Evolutionary conservation across 306 rosid species (phyloP).

Genomic region (Albizia julibrissin): DNA sequence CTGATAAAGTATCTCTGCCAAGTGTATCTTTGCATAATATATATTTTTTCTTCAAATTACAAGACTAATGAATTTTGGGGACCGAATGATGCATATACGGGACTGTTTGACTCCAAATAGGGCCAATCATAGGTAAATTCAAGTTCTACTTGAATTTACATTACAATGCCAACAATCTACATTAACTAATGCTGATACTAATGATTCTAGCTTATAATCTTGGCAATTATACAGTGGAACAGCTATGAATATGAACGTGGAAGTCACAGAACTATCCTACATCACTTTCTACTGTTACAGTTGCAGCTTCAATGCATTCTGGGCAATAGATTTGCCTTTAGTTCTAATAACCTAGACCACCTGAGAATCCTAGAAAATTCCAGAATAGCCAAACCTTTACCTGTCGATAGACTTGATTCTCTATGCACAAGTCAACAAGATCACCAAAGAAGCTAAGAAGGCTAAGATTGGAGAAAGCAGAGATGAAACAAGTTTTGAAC

Average conservation of each 20-base stretch:
- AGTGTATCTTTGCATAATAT: not conserved
- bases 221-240: not conserved
- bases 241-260: not conserved
- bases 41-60: not conserved
- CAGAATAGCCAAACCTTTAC: not conserved
- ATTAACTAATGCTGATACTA: not conserved
- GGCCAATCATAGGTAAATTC: not conserved
- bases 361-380: not conserved
- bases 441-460: conserved; percentile 40
- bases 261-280: not conserved
- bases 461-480: conserved; percentile 34
- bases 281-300: not conserved
- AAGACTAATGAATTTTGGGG: not conserved
- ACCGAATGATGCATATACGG: not conserved
- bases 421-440: conserved; percentile 43
- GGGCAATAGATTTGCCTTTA: not conserved
- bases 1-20: not conserved
- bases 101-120: not conserved
- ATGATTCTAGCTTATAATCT: conserved; percentile 9
- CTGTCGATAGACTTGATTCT: not conserved
- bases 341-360: not conserved
- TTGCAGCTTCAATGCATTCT: not conserved
- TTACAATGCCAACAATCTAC: conserved; percentile 37
- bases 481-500: conserved; percentile 38
- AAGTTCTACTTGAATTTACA: not conserved